Conservation (phyloP, 192 early-diverging fungal species). For the Diversispora eburnea region DNA sequence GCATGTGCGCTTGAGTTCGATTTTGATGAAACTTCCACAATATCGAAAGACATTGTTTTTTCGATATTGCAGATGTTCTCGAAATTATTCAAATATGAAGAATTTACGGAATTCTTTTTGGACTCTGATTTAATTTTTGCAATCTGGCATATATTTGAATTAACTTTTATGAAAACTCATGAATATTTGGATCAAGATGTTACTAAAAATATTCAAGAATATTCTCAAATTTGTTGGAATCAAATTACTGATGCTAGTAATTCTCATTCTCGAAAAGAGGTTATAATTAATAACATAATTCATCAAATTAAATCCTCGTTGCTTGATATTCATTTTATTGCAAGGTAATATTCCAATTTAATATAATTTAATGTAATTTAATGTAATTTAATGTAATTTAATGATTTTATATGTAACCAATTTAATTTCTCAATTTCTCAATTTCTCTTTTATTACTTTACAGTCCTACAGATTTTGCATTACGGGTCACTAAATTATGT, state of each 20-base stretch:
- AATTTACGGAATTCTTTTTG: slow-evolving; percentile 21
- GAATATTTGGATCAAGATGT: not conserved
- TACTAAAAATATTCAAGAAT: slow-evolving; percentile 7
- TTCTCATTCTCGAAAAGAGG: not conserved
- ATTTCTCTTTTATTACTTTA: not conserved
- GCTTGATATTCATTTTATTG: slow-evolving; percentile 20
- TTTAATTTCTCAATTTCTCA: not conserved
- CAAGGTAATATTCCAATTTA: slow-evolving; percentile 4
- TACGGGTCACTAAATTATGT: slow-evolving; percentile 36
- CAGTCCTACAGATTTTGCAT: slow-evolving; percentile 49
- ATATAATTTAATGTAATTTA: too few relatives aligned
- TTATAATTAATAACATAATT: not conserved
- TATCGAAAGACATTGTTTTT: not conserved
- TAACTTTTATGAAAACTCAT: slow-evolving; percentile 12
- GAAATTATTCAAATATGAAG: not conserved
- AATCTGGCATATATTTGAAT: slow-evolving; percentile 9
- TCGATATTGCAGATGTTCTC: slow-evolving; percentile 17
- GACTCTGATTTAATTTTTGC: not conserved
- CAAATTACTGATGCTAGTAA: not conserved
- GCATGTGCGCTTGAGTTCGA: not conserved
- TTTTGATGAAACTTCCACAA: not conserved
- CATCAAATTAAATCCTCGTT: slow-evolving; percentile 8
- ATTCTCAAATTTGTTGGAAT: slow-evolving; percentile 9
- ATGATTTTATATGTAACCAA: not conserved
- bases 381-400: too few relatives aligned